A percentile compares a stretch with the other conserved stretches of the same genome.
Conservation (phyloP, 768 basidiomycete species). For the Auricularia sp. region DNA sequence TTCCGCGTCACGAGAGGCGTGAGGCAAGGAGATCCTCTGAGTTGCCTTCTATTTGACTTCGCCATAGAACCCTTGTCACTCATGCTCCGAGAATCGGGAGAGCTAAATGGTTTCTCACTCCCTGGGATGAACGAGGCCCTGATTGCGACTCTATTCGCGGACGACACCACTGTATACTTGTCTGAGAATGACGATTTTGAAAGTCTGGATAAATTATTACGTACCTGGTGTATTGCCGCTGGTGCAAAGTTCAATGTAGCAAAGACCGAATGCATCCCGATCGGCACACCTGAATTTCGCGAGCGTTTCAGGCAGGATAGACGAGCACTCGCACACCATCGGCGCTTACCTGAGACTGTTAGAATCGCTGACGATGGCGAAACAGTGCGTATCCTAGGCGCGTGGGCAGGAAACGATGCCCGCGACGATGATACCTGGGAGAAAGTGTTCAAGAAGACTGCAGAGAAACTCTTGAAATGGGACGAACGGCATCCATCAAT, state of each 20-base stretch:
- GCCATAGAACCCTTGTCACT: constrained; percentile 20
- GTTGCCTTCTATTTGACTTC: constrained; percentile 23
- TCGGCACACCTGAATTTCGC: constrained; percentile 19
- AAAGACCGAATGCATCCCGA: constrained; percentile 32
- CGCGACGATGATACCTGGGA: constrained; percentile 3
- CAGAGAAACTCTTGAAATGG: no score
- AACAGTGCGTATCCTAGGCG: constrained; percentile 23
- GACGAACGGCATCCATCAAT: not conserved
- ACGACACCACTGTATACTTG: constrained; percentile 18
- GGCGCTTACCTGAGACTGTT: not conserved
- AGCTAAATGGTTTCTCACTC: constrained; percentile 15
- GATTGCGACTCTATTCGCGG: constrained; percentile 23
- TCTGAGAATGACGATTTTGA: constrained; percentile 19
- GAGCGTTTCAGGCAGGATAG: not conserved
- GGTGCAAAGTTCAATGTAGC: constrained; percentile 32
- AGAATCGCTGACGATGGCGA: not conserved
- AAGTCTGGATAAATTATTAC: constrained; percentile 20
- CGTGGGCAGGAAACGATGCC: constrained; percentile 8
- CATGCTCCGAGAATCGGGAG: constrained; percentile 19
- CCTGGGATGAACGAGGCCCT: constrained; percentile 7
- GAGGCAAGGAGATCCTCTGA: constrained; percentile 30
- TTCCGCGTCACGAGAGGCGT: constrained; percentile 23
- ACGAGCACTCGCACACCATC: not conserved
- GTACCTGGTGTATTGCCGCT: constrained; percentile 31
- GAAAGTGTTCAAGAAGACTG: not conserved